Evolutionary conservation across 352 stramenopile genomes (phyloP), one percentile per base, ranked within the genome.

Genomic region (Pythium guiyangense): DNA sequence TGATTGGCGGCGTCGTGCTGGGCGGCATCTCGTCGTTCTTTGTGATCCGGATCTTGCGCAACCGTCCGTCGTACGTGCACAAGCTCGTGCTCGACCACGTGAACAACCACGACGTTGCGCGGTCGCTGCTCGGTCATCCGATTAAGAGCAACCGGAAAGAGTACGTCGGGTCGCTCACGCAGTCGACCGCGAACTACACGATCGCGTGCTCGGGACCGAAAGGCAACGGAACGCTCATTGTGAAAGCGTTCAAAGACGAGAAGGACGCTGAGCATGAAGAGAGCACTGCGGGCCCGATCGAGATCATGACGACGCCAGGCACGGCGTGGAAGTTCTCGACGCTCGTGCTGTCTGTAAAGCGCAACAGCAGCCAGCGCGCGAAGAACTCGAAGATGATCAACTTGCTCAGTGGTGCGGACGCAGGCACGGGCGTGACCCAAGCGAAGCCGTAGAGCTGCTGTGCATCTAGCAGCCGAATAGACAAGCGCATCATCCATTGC

Each of bases 301-400:
- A 54, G 26, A 64, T 81, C 51, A 83, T 90, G 71, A 65, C 71
- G 14, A 86, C 77, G 9, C 79, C 79, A 2, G 79, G 79, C 35
- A 88, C 77, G 6, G 74, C 79, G 44, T 90, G 79, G 79, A 88
- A 86, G 54, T 90, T 90, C 52, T 88, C 79, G 9, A 88, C 79
- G 8, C 68, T 90, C 8, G 70, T 90, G 65, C 65, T 90, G 9
- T 78, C 71, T 8, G 65, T 88, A 31, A 76, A 69, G 52, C 79
- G 76, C 51, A 89, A 81, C 35, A 71, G 76, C 48, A 82, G 79
- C 42, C 67, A 66, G 47, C 73, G 73, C 53, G 57, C 71, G 10
- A 85, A 90, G 60, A 79, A 74, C 17, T 75, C 79, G 55, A 88
- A 88, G 67, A 82, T 69, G 14, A 71, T 90, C 49, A 79, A 90